Conservation (phyloP, 2,329 filamentous ascomycete genomes). For the Fusarium sp. region DNA sequence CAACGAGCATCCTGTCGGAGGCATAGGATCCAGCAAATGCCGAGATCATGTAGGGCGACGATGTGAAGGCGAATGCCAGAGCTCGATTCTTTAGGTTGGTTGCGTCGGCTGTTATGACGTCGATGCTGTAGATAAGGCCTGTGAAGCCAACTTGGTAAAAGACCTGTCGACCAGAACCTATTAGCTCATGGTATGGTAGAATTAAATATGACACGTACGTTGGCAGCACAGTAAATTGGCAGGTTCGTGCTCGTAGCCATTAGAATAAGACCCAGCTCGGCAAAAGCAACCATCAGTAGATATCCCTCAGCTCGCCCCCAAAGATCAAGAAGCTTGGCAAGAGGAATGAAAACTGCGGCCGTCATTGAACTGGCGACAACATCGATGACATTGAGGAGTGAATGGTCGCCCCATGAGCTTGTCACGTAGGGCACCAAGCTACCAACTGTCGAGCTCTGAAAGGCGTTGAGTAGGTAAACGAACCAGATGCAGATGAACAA, state of each 20-base stretch:
- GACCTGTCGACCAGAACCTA: background rate
- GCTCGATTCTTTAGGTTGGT: slow-evolving; percentile 24
- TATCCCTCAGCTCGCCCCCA: slow-evolving; percentile 28
- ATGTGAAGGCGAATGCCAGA: slow-evolving; percentile 55
- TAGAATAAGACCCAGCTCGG: slow-evolving; percentile 65
- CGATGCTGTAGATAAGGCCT: slow-evolving; percentile 18
- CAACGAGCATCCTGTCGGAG: slow-evolving; percentile 47
- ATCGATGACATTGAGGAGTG: slow-evolving; percentile 18
- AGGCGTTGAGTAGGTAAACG: slow-evolving; percentile 17
- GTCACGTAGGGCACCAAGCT: slow-evolving; percentile 17
- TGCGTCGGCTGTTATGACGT: slow-evolving; percentile 23
- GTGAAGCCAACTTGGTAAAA: slow-evolving; percentile 24
- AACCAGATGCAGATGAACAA: slow-evolving; percentile 31
- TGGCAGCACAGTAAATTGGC: slow-evolving; percentile 63
- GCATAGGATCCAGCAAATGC: slow-evolving; percentile 56
- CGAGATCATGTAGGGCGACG: slow-evolving; percentile 61
- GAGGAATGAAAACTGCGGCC: slow-evolving; percentile 9
- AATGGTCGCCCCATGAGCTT: slow-evolving; percentile 8
- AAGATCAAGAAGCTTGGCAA: slow-evolving; percentile 25
- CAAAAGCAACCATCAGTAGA: slow-evolving; percentile 24
- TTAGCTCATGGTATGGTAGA: background rate
- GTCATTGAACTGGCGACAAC: slow-evolving; percentile 24
- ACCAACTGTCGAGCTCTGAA: slow-evolving; percentile 56
- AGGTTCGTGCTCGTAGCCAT: slow-evolving; percentile 68
- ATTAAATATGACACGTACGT: slow-evolving; percentile 47